Evolutionary conservation across 768 basidiomycete species (phyloP), one percentile per base, ranked within the genome.

Genomic region (Podaxis rugospora): DNA sequence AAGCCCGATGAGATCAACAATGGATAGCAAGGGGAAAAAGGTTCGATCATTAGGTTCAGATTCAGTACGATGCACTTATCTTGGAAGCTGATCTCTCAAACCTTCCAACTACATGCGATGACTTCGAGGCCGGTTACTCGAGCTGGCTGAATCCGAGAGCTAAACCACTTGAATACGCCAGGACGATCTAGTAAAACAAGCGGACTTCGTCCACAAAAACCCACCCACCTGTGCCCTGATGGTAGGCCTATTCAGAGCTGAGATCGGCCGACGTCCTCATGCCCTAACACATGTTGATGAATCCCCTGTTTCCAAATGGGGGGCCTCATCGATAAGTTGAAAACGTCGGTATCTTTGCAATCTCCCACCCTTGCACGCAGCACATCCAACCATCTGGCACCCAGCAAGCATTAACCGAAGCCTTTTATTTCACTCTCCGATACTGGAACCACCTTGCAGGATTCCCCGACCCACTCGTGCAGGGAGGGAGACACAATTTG

Each of bases 241-340:
- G n/a, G 1, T 36, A 54, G 10, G 27, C 14, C 39, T 59, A 51
- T 60, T 53, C 51, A 21, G 42, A 25, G 42, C 27, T 21, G 10
- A 51, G 40, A 53, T 60, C 59, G 28, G 10, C 57, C 55, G 46
- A 6, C 55, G 57, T 69, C 76, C 76, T 75, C 76, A 74, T 78
- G 75, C 72, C 73, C 66, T 56, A 61, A 67, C 76, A 69, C 76
- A 74, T 78, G 75, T 72, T 75, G 72, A 75, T 75, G 67, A 62
- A 55, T 66, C 63, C 61, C 64, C 55, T 64, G 37, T 53, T 55
- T 57, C 62, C 53, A 39, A 63, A 63, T 35, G 59, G 63, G 60
- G 60, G 55, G 54, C 28, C 46, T 54, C 57, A 66, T 69, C 62
- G 63, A 65, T 65, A 66, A 59, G 36, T 49, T 27, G 25, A 21